Percentiles rank a stretch among this genome's conserved stretches.
Evolutionary conservation across 352 stramenopile species (phyloP).

Genomic region (Globisporangium perplexum): DNA sequence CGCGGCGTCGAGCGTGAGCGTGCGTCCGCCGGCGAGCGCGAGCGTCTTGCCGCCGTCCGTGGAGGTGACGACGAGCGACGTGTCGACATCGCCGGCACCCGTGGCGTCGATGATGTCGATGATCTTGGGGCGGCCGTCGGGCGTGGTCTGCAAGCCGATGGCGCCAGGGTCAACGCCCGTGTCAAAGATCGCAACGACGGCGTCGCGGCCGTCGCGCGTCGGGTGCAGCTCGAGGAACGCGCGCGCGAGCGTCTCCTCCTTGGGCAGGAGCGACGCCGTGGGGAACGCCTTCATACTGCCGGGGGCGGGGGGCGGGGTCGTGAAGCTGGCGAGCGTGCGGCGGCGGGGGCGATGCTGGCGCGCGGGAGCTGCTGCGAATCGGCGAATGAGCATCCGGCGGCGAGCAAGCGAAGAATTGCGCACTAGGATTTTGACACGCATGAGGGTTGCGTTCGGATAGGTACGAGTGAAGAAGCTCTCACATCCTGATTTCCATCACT

Average conservation of each 20-base stretch:
- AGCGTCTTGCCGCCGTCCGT: slow-evolving; percentile 48
- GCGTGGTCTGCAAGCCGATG: slow-evolving; percentile 77
- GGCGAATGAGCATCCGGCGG: not conserved
- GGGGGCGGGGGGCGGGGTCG: not conserved
- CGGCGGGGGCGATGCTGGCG: not conserved
- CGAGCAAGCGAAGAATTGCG: too few species aligned
- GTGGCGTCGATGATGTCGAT: slow-evolving; percentile 95
- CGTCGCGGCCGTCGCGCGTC: slow-evolving; percentile 85
- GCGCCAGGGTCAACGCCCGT: slow-evolving; percentile 93
- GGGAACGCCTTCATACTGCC: slow-evolving; percentile 53
- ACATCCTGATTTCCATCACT: too few species aligned
- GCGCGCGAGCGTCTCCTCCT: slow-evolving; percentile 87
- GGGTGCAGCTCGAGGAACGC: slow-evolving; percentile 78
- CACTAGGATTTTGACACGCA: too few species aligned
- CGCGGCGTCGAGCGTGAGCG: slow-evolving; percentile 70
- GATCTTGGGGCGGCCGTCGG: slow-evolving; percentile 89
- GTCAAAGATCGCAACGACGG: slow-evolving; percentile 95
- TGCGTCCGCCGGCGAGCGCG: slow-evolving; percentile 28
- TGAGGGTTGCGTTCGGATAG: too few species aligned
- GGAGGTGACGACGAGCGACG: slow-evolving; percentile 48
- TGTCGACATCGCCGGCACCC: slow-evolving; percentile 91
- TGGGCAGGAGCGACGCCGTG: slow-evolving; percentile 75
- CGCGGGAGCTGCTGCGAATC: slow-evolving; percentile 1
- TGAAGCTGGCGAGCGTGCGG: not conserved
- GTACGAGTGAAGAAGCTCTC: too few species aligned